phyloP scores from a whole-genome alignment of 108 stramenopile genomes.

The Chaetoceros muelleri region DNA sequence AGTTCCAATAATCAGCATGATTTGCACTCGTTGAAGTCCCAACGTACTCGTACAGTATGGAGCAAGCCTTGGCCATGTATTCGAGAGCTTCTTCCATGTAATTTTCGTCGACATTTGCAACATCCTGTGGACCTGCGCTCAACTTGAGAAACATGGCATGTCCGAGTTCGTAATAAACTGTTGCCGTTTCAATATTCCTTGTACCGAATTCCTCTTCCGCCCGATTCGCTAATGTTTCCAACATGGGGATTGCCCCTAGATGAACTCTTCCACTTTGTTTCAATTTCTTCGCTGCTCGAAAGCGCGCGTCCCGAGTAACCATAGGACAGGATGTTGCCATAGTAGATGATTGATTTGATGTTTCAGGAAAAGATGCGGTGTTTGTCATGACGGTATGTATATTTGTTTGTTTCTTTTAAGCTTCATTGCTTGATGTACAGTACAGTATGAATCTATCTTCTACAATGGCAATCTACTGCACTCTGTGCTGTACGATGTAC shows the following conservation, averaged over 20 bases:
- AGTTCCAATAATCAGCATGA: conserved; percentile 3
- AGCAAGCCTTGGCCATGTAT: conserved; percentile 68
- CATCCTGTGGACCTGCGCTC: neutral
- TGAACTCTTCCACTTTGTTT: conserved; percentile 21
- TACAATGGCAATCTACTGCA: too few species aligned
- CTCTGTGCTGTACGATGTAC: too few species aligned
- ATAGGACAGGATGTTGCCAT: too few species aligned
- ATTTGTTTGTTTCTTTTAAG: too few species aligned
- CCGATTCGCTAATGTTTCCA: conserved; percentile 57
- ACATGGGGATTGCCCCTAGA: conserved; percentile 52
- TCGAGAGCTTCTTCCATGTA: conserved; percentile 53
- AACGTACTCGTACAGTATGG: conserved; percentile 37
- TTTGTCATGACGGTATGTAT: too few species aligned
- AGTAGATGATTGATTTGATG: too few species aligned
- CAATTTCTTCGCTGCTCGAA: conserved; percentile 31
- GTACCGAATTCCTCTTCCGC: conserved; percentile 28
- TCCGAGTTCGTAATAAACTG: conserved; percentile 74
- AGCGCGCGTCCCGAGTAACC: conserved; percentile 35
- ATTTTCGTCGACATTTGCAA: conserved; percentile 10
- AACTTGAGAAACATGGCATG: conserved; percentile 53
- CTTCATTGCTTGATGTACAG: too few species aligned
- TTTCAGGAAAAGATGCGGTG: too few species aligned
- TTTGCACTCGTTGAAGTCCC: conserved; percentile 2
- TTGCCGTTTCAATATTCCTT: conserved; percentile 40
- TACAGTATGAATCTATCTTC: too few species aligned